Base-by-base conservation (phyloP, 2,329 filamentous ascomycete genomes). In the Clonostachys rhizophaga region DNA sequence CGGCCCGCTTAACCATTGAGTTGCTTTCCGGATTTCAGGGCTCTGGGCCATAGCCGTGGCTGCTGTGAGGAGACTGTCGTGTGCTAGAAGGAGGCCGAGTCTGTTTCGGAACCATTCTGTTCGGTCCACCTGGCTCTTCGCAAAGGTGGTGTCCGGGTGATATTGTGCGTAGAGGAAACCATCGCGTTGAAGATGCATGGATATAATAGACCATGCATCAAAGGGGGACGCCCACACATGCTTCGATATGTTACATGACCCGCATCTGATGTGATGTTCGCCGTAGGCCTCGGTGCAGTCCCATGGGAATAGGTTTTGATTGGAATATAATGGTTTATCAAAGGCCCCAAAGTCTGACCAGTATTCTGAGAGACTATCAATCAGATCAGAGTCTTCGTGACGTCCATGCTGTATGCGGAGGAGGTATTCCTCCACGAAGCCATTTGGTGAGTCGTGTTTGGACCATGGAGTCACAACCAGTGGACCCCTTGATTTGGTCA, bases 331-430 rank as follows among this genome's bases (percentile, higher is more conserved):
- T 1, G 59, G 62, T 5, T 55, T 57, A 2, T 58, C 63, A 47
- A 74, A 71, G 8, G 58, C 62, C 5, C 64, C 69, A 68, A 69
- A 74, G 52, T 73, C 70, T 46, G 67, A 58, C 71, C 70, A 74
- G 49, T 74, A 74, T 55, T 74, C 69, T 47, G 64, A 58, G 11
- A 65, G 63, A 1, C 61, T 64, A 52, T 74, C 71, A 30, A 72
- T 63, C 5, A 74, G 58, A 48, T 74, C 70, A 2, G 67, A 57
- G 6, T 71, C 66, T 39, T 68, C 62, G 43, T 70, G 63, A 0
- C 62, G 55, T 5, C 69, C 69, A 44, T 60, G 68, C 43, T 60
- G 60, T 47, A 71, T 66, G 12, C 58, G 58, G 11, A 66, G 59
- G 1, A 74, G 59, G 43, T 70, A 73, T 52, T 73, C 69, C 47